phyloP scores from a whole-genome alignment of 2,329 filamentous ascomycete genomes.

The Diaporthe sp. region DNA sequence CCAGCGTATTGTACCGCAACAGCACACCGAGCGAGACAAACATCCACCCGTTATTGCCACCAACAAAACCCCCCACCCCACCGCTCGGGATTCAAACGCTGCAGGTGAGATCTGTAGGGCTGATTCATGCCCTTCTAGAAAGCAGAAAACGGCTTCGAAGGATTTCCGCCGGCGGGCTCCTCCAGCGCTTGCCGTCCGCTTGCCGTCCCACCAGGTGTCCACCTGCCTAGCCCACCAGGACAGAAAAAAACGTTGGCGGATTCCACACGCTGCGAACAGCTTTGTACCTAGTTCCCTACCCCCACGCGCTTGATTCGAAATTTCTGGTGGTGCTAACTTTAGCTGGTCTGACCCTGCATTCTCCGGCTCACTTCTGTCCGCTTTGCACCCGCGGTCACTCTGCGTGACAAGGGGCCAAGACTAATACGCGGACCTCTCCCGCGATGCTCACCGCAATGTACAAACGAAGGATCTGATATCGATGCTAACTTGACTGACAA shows the following conservation, averaged over 20 bases:
- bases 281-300: neutral
- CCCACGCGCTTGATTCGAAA: neutral
- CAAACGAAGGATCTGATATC: neutral
- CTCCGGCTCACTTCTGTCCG: neutral
- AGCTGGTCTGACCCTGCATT: neutral
- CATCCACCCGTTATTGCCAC: neutral
- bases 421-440: too few relatives aligned
- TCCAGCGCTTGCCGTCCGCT: slow-evolving; percentile 29
- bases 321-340: neutral
- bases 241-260: neutral
- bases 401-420: neutral
- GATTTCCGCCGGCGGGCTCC: slow-evolving; percentile 16
- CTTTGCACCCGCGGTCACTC: neutral
- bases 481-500: neutral
- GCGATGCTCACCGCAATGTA: neutral
- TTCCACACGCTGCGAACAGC: neutral
- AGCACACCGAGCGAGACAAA: neutral
- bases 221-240: neutral
- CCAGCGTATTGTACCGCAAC: neutral
- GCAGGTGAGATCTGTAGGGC: slow-evolving; percentile 38
- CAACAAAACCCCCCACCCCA: neutral
- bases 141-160: neutral
- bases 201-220: slow-evolving; percentile 20
- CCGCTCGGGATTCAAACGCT: slow-evolving; percentile 16
- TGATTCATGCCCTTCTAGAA: slow-evolving; percentile 36